These are phyloP conservation scores for Crucihimalaya himalaica DNA, from an alignment of 345 rosid genomes.

Conservation along the genomic window DNA sequence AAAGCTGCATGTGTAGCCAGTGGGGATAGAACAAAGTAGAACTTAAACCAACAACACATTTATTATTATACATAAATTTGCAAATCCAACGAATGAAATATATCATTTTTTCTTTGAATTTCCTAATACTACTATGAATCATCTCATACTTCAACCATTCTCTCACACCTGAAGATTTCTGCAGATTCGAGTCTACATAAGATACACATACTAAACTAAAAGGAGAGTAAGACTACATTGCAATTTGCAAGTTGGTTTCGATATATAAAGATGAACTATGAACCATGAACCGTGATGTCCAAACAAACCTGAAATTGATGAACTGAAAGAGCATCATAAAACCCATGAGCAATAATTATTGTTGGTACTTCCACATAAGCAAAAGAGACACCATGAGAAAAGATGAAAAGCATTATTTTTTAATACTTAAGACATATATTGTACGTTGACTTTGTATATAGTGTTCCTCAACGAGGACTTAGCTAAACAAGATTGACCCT, in stretches of 20 bases:
- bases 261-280: not conserved
- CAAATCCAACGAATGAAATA: not conserved
- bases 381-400: slow-evolving; percentile 27
- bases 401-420: slow-evolving; percentile 3
- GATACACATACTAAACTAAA: not conserved
- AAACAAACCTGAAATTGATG: slow-evolving; percentile 91
- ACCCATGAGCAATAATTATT: slow-evolving; percentile 87
- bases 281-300: not conserved
- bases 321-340: slow-evolving; percentile 92
- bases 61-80: slow-evolving; percentile 7
- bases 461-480: slow-evolving; percentile 92
- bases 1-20: slow-evolving; percentile 89
- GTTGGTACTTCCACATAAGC: slow-evolving; percentile 63
- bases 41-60: slow-evolving; percentile 51
- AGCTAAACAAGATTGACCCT: slow-evolving; percentile 82
- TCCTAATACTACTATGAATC: slow-evolving; percentile 56
- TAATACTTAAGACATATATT: not conserved
- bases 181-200: slow-evolving; percentile 26
- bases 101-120: slow-evolving; percentile 18
- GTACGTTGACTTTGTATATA: not conserved
- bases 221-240: not conserved
- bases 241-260: not conserved
- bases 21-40: slow-evolving; percentile 79
- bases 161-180: slow-evolving; percentile 91
- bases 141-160: slow-evolving; percentile 78